These are phyloP conservation scores for Plantago major DNA, from an alignment of 257 asterid genomes.

Conservation along the genomic window DNA sequence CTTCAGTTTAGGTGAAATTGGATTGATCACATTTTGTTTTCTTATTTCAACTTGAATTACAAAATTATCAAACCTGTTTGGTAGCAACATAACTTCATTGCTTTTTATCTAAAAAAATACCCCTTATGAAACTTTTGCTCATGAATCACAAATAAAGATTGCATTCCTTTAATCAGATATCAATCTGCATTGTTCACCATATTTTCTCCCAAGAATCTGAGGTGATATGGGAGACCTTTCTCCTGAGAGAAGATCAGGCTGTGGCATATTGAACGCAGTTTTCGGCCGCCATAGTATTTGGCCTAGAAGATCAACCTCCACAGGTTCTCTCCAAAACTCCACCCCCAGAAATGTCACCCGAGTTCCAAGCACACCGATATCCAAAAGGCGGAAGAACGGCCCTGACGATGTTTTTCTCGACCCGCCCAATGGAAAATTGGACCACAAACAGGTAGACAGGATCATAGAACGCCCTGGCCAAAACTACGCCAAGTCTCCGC, in stretches of 20 bases:
- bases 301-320: constrained; percentile 50
- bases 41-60: not conserved
- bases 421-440: not conserved
- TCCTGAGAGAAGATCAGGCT: constrained; percentile 66
- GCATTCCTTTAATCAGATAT: constrained; percentile 9
- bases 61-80: constrained; percentile 15
- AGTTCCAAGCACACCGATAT: constrained; percentile 34
- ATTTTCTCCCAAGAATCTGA: not conserved
- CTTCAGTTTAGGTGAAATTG: not conserved
- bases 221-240: constrained; percentile 57
- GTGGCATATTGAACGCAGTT: constrained; percentile 65
- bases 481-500: constrained; percentile 39
- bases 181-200: not conserved
- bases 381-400: constrained; percentile 24
- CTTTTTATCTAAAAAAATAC: not conserved
- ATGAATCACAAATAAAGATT: not conserved
- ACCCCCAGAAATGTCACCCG: constrained; percentile 21
- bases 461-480: constrained; percentile 59
- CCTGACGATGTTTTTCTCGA: constrained; percentile 23
- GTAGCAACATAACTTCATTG: constrained; percentile 1
- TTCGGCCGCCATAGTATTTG: constrained; percentile 59
- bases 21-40: constrained; percentile 5
- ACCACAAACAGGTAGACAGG: constrained; percentile 33
- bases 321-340: constrained; percentile 39
- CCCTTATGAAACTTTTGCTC: not conserved